Percentiles rank a stretch among this genome's conserved stretches.
Evolutionary conservation across 768 basidiomycete genomes (phyloP).

Genomic region (Boletus rubroflammeus): DNA sequence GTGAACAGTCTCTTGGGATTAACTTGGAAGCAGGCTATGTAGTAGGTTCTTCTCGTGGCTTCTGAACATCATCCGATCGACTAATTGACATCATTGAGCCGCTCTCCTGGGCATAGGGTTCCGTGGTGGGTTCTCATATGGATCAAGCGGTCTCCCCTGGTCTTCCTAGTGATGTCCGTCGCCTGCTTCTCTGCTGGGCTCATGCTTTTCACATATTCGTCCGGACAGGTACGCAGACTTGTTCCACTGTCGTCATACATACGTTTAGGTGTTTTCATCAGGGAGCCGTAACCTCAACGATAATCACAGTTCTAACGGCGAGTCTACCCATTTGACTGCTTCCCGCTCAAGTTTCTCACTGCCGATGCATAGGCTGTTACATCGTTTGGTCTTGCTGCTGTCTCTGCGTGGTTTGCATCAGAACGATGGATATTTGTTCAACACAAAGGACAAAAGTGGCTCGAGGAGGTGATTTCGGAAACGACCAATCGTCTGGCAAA

Average conservation of each 20-base stretch:
- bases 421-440: constrained; percentile 48
- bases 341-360: constrained; percentile 6
- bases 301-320: constrained; percentile 71
- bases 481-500: constrained; percentile 25
- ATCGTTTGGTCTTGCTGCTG: constrained; percentile 44
- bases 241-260: constrained; percentile 22
- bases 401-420: constrained; percentile 52
- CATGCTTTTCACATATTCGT: constrained; percentile 74
- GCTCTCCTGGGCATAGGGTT: constrained; percentile 52
- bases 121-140: constrained; percentile 68
- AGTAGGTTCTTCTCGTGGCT: constrained; percentile 36
- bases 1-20: constrained; percentile 51
- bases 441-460: constrained; percentile 50
- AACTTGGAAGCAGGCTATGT: constrained; percentile 57
- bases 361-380: constrained; percentile 31
- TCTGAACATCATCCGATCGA: constrained; percentile 2
- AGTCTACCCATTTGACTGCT: constrained; percentile 11
- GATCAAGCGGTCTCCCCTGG: constrained; percentile 81
- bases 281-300: constrained; percentile 57
- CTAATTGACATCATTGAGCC: constrained; percentile 34
- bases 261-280: constrained; percentile 30
- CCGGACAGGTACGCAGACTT: constrained; percentile 50
- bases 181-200: constrained; percentile 79
- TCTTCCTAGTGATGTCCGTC: constrained; percentile 80
- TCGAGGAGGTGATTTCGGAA: constrained; percentile 41